These are phyloP conservation scores for Teunomyces aglyptinius DNA, from an alignment of 805 yeast species.

Conservation along the genomic window DNA sequence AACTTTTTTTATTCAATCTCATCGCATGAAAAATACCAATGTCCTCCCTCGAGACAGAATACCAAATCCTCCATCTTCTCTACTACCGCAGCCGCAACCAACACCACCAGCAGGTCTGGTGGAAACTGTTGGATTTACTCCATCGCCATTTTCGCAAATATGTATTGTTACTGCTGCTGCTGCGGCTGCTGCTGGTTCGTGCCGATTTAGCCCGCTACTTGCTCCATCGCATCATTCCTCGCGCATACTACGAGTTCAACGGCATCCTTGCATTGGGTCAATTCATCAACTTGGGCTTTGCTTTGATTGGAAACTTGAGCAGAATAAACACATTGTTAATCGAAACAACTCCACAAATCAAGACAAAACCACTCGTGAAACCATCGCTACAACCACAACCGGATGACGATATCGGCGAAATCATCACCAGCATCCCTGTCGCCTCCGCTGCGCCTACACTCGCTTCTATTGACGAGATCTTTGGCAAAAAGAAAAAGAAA, in stretches of 20 bases:
- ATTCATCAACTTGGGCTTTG: slow-evolving; percentile 70
- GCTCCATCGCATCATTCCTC: slow-evolving; percentile 21
- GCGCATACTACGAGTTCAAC: slow-evolving; percentile 60
- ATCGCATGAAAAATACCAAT: neutral
- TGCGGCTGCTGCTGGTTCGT: neutral
- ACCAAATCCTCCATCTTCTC: slow-evolving; percentile 55
- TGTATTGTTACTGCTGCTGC: neutral
- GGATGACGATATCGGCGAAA: neutral
- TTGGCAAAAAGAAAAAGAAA: slow-evolving; percentile 11
- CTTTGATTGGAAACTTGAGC: slow-evolving; percentile 57
- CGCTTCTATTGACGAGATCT: slow-evolving; percentile 10
- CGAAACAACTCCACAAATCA: slow-evolving; percentile 9
- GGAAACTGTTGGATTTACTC: slow-evolving; percentile 63
- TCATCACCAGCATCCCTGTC: neutral
- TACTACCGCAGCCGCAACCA: slow-evolving; percentile 76
- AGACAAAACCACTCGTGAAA: neutral
- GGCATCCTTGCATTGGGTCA: slow-evolving; percentile 73
- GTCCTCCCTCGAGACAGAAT: slow-evolving; percentile 41
- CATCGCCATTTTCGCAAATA: slow-evolving; percentile 43
- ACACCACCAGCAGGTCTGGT: slow-evolving; percentile 73
- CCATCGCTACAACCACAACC: neutral
- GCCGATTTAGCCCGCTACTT: neutral
- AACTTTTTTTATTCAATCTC: neutral
- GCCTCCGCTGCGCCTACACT: neutral
- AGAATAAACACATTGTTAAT: slow-evolving; percentile 33